phyloP scores from a whole-genome alignment of 2,329 filamentous ascomycete genomes.

The Conoideocrella luteorostrata region DNA sequence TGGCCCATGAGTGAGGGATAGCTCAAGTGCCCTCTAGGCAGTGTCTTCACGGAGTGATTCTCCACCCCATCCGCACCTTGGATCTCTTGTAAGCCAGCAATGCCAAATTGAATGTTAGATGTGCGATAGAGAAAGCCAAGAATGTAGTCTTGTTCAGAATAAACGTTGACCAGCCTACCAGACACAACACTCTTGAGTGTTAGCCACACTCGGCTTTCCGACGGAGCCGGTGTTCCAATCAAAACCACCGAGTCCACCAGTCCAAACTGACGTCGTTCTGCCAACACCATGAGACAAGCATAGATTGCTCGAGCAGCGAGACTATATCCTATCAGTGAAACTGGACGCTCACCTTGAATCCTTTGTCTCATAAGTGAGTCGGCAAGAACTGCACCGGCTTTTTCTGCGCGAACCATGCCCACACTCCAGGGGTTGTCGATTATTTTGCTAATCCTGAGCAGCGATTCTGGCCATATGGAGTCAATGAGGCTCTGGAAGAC shows the following conservation, averaged over 20 bases:
- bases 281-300: conserved; percentile 71
- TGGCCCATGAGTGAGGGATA: conserved; percentile 62
- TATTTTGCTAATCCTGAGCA: conserved; percentile 64
- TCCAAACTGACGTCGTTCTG: conserved; percentile 76
- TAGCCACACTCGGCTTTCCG: conserved; percentile 66
- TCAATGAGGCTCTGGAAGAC: conserved; percentile 52
- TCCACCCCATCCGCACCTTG: conserved; percentile 59
- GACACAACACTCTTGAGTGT: conserved; percentile 71
- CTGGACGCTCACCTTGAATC: conserved; percentile 73
- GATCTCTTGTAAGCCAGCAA: conserved; percentile 76
- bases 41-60: conserved; percentile 60
- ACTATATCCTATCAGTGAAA: conserved; percentile 77
- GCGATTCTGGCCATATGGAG: conserved; percentile 53
- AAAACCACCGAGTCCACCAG: conserved; percentile 79
- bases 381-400: conserved; percentile 64
- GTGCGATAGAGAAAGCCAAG: conserved; percentile 83
- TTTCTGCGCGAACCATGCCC: conserved; percentile 69
- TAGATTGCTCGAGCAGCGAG: conserved; percentile 80
- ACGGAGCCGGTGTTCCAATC: conserved; percentile 75
- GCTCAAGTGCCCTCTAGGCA: conserved; percentile 62
- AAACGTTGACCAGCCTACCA: conserved; percentile 85
- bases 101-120: conserved; percentile 72
- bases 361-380: conserved; percentile 72
- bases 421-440: conserved; percentile 78
- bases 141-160: conserved; percentile 79